These are phyloP conservation scores for Boletus pseudo-olivaceus DNA, from an alignment of 768 basidiomycete species.

Conservation along the genomic window DNA sequence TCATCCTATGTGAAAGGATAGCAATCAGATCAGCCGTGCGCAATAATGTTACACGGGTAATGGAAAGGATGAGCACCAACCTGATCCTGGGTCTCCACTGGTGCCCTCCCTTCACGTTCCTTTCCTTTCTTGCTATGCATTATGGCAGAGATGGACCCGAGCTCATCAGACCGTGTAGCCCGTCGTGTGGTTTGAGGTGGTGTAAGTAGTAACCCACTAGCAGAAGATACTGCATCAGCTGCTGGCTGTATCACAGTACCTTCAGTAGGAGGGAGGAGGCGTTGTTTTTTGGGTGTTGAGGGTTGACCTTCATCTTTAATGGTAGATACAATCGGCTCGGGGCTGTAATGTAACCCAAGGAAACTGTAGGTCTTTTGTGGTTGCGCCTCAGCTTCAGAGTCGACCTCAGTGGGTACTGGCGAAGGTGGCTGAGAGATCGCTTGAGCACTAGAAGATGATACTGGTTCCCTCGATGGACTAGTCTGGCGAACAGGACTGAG, in stretches of 20 bases:
- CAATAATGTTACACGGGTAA: not conserved
- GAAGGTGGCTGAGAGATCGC: slow-evolving; percentile 23
- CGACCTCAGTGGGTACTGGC: slow-evolving; percentile 24
- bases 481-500: slow-evolving; percentile 6
- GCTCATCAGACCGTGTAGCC: not conserved
- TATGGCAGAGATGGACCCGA: not conserved
- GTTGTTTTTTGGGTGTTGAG: slow-evolving; percentile 24
- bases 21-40: not conserved
- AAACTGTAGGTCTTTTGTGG: slow-evolving; percentile 19
- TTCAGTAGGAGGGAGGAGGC: slow-evolving; percentile 2
- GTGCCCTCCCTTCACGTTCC: slow-evolving; percentile 15
- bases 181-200: slow-evolving; percentile 28
- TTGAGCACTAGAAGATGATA: not conserved
- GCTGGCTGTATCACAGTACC: not conserved
- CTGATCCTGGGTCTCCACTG: not conserved
- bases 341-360: slow-evolving; percentile 21
- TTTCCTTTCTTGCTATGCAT: slow-evolving; percentile 25
- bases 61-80: slow-evolving; percentile 12
- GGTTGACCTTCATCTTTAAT: slow-evolving; percentile 18
- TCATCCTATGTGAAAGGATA: not conserved
- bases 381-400: slow-evolving; percentile 14
- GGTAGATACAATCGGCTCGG: not conserved
- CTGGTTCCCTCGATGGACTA: slow-evolving; percentile 4
- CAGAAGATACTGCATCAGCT: not conserved
- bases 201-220: slow-evolving; percentile 15